Conservation (phyloP, 805 yeast genomes). For the Candida easanensis region DNA sequence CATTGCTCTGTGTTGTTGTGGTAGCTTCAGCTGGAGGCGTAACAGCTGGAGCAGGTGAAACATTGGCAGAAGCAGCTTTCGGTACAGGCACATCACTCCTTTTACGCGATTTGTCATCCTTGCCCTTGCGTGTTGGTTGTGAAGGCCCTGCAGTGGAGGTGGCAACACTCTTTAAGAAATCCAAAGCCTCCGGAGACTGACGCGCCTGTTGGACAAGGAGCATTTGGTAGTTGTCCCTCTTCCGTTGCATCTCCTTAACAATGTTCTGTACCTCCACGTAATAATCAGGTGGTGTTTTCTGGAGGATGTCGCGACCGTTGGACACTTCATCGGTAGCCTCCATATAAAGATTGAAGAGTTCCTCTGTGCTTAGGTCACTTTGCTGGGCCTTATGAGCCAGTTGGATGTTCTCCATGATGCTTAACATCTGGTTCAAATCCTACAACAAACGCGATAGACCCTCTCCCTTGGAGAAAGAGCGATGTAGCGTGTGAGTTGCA, state of each 20-base stretch:
- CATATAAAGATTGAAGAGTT: background rate
- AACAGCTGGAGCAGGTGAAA: too few species aligned
- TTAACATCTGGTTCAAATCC: too few species aligned
- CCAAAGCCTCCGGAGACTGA: background rate
- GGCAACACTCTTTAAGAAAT: too few species aligned
- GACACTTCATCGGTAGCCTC: background rate
- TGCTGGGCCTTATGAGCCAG: background rate
- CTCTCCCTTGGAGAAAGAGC: background rate
- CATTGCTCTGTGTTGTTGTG: too few species aligned
- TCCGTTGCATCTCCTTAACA: background rate
- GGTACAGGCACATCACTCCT: background rate
- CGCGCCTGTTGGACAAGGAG: background rate
- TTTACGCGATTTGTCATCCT: too few species aligned
- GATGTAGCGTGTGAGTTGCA: background rate
- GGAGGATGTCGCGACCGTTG: background rate
- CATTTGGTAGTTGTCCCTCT: background rate
- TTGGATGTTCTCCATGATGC: background rate
- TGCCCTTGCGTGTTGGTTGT: background rate
- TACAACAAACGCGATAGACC: background rate
- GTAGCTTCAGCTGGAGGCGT: too few species aligned
- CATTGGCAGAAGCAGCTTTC: background rate
- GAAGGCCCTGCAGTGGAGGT: background rate
- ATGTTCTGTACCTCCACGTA: background rate
- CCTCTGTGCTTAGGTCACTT: background rate
- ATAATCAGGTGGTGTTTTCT: background rate